A percentile compares a stretch with the other conserved stretches of the same genome.
Evolutionary conservation across 2,329 filamentous ascomycete genomes (phyloP).

Genomic region (Tympanopsis confertula): DNA sequence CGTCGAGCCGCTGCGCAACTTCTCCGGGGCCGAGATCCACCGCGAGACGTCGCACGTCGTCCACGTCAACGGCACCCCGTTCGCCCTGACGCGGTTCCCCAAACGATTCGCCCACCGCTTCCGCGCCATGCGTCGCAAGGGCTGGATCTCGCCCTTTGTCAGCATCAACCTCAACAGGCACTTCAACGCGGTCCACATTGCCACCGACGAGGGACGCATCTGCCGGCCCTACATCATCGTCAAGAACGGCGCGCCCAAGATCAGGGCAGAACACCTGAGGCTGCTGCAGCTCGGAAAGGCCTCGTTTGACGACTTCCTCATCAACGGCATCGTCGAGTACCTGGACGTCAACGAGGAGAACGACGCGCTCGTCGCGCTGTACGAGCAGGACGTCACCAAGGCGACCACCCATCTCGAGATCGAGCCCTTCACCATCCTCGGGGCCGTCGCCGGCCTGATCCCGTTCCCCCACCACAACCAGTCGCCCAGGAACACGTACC

Average conservation of each 20-base stretch:
- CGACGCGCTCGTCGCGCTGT: slow-evolving; percentile 83
- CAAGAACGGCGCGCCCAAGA: slow-evolving; percentile 72
- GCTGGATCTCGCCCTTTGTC: slow-evolving; percentile 89
- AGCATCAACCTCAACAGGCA: slow-evolving; percentile 93
- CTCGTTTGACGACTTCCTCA: slow-evolving; percentile 89
- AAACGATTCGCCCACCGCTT: slow-evolving; percentile 80
- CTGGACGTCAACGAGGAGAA: slow-evolving; percentile 98
- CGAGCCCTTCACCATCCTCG: slow-evolving; percentile 91
- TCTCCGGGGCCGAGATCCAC: slow-evolving; percentile 75
- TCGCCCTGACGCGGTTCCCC: slow-evolving; percentile 74
- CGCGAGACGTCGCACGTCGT: slow-evolving; percentile 75
- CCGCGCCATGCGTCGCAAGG: slow-evolving; percentile 74
- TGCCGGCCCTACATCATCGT: slow-evolving; percentile 94
- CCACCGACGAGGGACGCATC: slow-evolving; percentile 92
- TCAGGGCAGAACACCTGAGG: slow-evolving; percentile 68
- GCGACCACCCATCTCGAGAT: slow-evolving; percentile 92
- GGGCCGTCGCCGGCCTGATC: slow-evolving; percentile 89
- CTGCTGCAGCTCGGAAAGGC: slow-evolving; percentile 72
- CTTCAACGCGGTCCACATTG: slow-evolving; percentile 83
- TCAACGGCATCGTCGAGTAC: slow-evolving; percentile 84
- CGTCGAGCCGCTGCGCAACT: slow-evolving; percentile 62
- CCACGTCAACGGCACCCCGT: slow-evolving; percentile 89
- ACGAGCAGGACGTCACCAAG: slow-evolving; percentile 71
- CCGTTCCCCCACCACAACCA: slow-evolving; percentile 99
- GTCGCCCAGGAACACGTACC: slow-evolving; percentile 94